These are phyloP conservation scores for Curvularia verruculosa DNA, from an alignment of 2,329 filamentous ascomycete species.

Conservation along the genomic window DNA sequence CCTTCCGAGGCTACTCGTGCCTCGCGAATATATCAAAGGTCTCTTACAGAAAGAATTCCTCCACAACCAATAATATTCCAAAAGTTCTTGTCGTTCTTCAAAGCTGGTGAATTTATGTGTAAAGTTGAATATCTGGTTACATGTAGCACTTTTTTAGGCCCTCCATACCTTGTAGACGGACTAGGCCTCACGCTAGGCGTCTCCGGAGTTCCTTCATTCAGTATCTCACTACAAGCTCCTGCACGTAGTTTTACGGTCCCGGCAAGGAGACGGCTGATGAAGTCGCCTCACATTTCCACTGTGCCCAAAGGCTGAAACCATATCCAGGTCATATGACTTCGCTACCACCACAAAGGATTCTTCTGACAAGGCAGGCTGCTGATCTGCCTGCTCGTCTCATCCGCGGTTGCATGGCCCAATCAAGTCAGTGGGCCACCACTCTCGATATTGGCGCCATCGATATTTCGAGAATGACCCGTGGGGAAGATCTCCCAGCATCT, in stretches of 20 bases:
- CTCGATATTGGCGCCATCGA: neutral
- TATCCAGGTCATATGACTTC: neutral
- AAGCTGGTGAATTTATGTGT: neutral
- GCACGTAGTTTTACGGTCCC: neutral
- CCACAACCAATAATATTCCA: neutral
- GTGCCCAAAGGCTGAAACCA: neutral
- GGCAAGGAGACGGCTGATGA: neutral
- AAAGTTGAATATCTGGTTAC: neutral
- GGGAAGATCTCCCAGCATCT: neutral
- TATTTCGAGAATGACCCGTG: neutral
- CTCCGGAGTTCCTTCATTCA: neutral
- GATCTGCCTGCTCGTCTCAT: neutral
- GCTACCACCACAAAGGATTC: neutral
- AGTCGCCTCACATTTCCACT: neutral
- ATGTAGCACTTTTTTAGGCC: neutral
- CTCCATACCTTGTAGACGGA: neutral
- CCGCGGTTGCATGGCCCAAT: neutral
- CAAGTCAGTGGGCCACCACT: too few relatives aligned
- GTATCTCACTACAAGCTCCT: neutral
- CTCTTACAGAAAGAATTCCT: too few relatives aligned
- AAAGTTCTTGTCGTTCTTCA: neutral
- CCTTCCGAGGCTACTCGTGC: neutral
- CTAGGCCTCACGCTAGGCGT: constrained; percentile 1
- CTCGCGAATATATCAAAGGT: neutral
- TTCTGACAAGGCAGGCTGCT: neutral